Evolutionary conservation across 2,329 filamentous ascomycete genomes (phyloP).

Genomic region (Coleophoma eucalyptorum): DNA sequence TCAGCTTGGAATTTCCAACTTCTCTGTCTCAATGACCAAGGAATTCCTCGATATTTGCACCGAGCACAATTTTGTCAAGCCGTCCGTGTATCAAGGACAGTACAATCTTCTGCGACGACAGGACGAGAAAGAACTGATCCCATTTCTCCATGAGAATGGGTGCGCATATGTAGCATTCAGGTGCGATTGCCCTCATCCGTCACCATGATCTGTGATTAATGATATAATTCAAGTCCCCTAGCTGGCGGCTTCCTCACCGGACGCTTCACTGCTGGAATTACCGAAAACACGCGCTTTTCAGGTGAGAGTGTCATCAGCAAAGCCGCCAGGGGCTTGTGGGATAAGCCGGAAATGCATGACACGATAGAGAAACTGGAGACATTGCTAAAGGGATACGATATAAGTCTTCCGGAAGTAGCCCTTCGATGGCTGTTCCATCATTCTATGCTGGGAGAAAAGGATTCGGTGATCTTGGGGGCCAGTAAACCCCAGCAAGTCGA

Average conservation of each 20-base stretch:
- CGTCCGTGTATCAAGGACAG: conserved; percentile 25
- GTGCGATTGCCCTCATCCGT: neutral
- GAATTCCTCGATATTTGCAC: conserved; percentile 20
- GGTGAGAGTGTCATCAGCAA: neutral
- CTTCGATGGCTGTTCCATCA: conserved; percentile 36
- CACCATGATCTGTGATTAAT: neutral
- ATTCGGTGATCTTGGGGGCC: conserved; percentile 24
- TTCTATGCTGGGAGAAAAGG: conserved; percentile 19
- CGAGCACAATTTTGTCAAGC: conserved; percentile 22
- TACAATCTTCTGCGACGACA: conserved; percentile 12
- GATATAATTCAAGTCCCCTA: conserved; percentile 10
- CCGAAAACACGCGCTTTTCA: conserved; percentile 2
- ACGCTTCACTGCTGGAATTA: conserved; percentile 14
- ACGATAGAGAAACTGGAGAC: conserved; percentile 33
- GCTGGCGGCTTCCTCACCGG: conserved; percentile 39
- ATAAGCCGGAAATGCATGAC: conserved; percentile 22
- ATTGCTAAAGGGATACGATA: conserved; percentile 35
- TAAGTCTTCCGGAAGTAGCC: conserved; percentile 31
- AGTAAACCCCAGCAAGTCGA: conserved; percentile 13
- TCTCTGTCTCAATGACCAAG: conserved; percentile 11
- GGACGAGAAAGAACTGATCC: neutral
- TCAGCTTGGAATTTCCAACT: conserved; percentile 26
- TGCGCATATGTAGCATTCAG: neutral
- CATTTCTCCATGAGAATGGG: neutral
- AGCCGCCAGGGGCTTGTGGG: conserved; percentile 9